Conservation (phyloP, 139 green algal genomes). For the Chlorella sp. region DNA sequence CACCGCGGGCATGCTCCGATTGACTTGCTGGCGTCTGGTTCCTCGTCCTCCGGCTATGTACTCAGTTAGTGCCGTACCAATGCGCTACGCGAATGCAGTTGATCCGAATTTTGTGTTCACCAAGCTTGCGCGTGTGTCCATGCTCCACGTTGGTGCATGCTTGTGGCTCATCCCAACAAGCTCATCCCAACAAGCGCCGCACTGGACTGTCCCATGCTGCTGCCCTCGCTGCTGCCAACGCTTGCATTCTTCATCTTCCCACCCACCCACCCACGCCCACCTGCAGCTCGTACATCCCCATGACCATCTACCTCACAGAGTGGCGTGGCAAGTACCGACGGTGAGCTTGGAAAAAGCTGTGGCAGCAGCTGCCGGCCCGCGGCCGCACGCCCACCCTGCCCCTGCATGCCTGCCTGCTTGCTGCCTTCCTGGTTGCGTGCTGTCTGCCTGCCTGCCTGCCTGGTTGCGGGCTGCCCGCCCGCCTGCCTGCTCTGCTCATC, state of each 20-base stretch:
- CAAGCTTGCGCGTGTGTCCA: too few species aligned
- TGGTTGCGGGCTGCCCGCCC: background rate
- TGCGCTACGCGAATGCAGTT: too few species aligned
- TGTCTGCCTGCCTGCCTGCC: background rate
- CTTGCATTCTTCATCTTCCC: background rate
- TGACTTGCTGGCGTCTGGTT: too few species aligned
- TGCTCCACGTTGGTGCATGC: too few species aligned
- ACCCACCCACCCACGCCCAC: background rate
- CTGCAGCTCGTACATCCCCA: slow-evolving; percentile 80
- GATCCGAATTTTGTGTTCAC: too few species aligned
- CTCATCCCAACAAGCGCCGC: too few species aligned
- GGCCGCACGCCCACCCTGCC: background rate
- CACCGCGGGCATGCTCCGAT: too few species aligned
- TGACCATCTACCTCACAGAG: slow-evolving; percentile 89
- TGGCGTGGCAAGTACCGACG: slow-evolving; percentile 78
- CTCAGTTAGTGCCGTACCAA: too few species aligned
- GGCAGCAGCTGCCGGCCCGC: background rate
- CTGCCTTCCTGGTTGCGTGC: background rate
- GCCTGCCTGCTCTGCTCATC: background rate
- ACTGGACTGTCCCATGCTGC: background rate
- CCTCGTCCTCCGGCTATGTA: too few species aligned
- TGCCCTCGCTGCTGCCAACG: background rate
- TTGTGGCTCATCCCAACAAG: background rate
- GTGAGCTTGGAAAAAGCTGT: background rate
- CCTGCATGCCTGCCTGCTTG: too few species aligned